A percentile compares a stretch with the other conserved stretches of the same genome.
phyloP scores from a whole-genome alignment of 108 stramenopile genomes.

The Nitzschia sp. region DNA sequence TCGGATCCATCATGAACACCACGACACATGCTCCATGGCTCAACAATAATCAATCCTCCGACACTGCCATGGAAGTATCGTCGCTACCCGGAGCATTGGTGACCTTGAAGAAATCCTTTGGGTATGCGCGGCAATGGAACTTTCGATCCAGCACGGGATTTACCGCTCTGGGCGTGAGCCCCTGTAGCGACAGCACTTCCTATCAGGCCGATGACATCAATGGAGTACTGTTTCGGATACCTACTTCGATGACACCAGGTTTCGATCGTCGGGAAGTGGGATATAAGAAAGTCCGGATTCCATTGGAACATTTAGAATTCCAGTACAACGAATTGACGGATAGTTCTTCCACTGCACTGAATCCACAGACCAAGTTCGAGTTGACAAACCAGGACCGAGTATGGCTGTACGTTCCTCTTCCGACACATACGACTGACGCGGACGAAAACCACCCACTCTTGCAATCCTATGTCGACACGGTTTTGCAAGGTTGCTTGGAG shows the following conservation, averaged over 20 bases:
- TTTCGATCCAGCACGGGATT: constrained; percentile 73
- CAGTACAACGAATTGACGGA: constrained; percentile 1
- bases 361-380: not conserved
- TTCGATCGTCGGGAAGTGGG: constrained; percentile 73
- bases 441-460: constrained; percentile 68
- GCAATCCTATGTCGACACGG: constrained; percentile 74
- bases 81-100: constrained; percentile 32
- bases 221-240: constrained; percentile 63
- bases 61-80: not conserved
- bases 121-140: constrained; percentile 64
- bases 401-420: constrained; percentile 63
- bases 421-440: constrained; percentile 33
- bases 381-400: constrained; percentile 30
- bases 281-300: constrained; percentile 47
- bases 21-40: constrained; percentile 65
- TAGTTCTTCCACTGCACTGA: not conserved
- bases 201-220: constrained; percentile 37
- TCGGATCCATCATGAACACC: constrained; percentile 73
- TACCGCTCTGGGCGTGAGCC: constrained; percentile 54
- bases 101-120: constrained; percentile 40
- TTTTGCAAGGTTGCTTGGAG: constrained; percentile 69
- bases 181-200: constrained; percentile 1
- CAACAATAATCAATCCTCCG: not conserved
- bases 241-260: constrained; percentile 32
- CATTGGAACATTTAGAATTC: constrained; percentile 32